phyloP scores from a whole-genome alignment of 768 basidiomycete genomes.

The Pulveroboletus frians region DNA sequence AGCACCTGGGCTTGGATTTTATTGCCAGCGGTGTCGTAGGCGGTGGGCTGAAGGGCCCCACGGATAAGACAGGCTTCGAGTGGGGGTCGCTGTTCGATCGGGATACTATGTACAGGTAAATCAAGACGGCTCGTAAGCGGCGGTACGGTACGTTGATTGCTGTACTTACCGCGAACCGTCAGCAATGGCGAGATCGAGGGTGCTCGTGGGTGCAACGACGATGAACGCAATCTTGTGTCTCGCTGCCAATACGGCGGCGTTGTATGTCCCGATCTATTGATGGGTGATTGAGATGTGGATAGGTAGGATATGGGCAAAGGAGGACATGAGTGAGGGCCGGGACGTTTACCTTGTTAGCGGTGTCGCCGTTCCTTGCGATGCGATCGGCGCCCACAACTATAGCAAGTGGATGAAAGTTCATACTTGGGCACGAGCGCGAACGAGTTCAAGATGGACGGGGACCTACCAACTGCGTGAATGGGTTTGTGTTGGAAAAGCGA shows the following conservation, averaged over 20 bases:
- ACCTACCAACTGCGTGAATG: slow-evolving; percentile 74
- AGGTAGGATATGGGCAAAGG: background rate
- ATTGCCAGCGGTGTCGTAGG: slow-evolving; percentile 35
- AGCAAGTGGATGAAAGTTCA: background rate
- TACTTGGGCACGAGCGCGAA: background rate
- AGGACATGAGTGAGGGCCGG: background rate
- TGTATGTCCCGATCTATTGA: slow-evolving; percentile 82
- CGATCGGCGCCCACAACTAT: slow-evolving; percentile 83
- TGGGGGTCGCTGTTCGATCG: slow-evolving; percentile 87
- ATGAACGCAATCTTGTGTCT: slow-evolving; percentile 87
- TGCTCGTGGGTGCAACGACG: slow-evolving; percentile 89
- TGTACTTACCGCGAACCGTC: slow-evolving; percentile 55
- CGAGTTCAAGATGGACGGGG: background rate
- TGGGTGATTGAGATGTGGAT: background rate
- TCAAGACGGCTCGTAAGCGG: background rate
- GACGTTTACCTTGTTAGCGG: slow-evolving; percentile 78
- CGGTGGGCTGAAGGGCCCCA: slow-evolving; percentile 64
- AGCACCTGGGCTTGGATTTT: slow-evolving; percentile 72
- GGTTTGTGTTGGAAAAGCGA: slow-evolving; percentile 84
- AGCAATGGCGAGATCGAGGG: slow-evolving; percentile 76
- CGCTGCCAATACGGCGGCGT: slow-evolving; percentile 87
- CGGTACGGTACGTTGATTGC: background rate
- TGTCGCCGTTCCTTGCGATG: slow-evolving; percentile 90
- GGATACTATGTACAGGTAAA: slow-evolving; percentile 47
- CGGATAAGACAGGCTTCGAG: slow-evolving; percentile 87